Percentiles rank a stretch among this genome's conserved stretches.
Evolutionary conservation across 495 filamentous ascomycete species (phyloP).

Genomic region (Apodospora peruviana): DNA sequence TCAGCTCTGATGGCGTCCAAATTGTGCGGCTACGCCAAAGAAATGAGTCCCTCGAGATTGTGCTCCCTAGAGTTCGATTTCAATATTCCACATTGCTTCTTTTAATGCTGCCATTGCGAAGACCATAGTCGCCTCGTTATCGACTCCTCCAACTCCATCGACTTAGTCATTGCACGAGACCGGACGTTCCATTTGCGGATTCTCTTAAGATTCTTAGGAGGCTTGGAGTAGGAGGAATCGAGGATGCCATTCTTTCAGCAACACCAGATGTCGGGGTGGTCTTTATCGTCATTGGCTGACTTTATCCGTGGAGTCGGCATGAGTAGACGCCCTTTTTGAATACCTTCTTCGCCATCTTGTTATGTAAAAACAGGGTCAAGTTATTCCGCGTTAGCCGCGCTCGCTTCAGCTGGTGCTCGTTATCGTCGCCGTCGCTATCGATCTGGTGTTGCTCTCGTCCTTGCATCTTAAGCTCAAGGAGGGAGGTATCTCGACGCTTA

Average conservation of each 20-base stretch:
- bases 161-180: conserved; percentile 16
- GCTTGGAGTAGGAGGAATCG: conserved; percentile 13
- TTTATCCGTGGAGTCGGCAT: background rate
- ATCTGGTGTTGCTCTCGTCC: background rate
- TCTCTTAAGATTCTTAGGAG: conserved; percentile 17
- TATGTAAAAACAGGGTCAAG: conserved; percentile 1
- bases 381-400: conserved; percentile 1
- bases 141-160: conserved; percentile 10
- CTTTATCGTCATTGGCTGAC: background rate
- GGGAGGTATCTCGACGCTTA: conserved; percentile 16
- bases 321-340: background rate
- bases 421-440: background rate
- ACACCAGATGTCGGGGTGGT: background rate
- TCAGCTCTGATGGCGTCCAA: too few relatives aligned
- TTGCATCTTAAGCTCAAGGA: background rate
- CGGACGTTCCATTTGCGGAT: conserved; percentile 14
- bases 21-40: too few relatives aligned
- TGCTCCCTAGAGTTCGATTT: too few relatives aligned
- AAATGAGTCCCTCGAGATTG: too few relatives aligned
- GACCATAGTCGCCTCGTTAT: conserved; percentile 19
- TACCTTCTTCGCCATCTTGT: background rate
- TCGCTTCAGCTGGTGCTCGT: background rate
- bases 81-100: too few relatives aligned
- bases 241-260: conserved; percentile 17
- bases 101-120: too few relatives aligned